Evolutionary conservation across 306 rosid genomes (phyloP), one percentile per base, ranked within the genome.

Genomic region (Prunus mira): DNA sequence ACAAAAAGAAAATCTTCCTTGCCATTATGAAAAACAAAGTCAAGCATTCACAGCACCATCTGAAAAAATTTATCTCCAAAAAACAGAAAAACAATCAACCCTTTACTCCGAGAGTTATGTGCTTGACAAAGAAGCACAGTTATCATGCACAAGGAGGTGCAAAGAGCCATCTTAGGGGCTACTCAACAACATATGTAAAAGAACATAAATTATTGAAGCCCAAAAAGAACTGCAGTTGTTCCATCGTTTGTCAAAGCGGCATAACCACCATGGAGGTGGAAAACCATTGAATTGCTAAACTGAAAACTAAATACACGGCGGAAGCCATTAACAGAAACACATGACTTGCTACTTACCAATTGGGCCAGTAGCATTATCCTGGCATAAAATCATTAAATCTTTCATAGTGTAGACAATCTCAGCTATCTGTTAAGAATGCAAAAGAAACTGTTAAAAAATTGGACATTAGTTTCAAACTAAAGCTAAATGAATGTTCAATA

Each of bases 331-430:
- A 72, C 73, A 24, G 47, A 54, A 51, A 57, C 50, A 25, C 34
- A 38, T 52, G 66, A 71, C 24, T 65, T 13, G n/a, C 20, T 12
- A 67, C 82, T 18, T 83, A 86, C 89, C 87, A 69, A 83, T 77
- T 56, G 89, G 87, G 34, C 87, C 79, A 4, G 50, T 28, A 38
- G 55, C 72, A 46, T 75, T 81, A 69, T 57, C 60, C 64, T 22
- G 63, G 65, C 80, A 80, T 78, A 78, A 78, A 56, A 74, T 80
- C 77, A 80, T 80, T 62, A 86, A 69, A 69, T 80, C 85, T 80
- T 81, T 83, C 85, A 81, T 78, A 60, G 63, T 75, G 22, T 81
- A 49, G 67, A 78, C 81, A 41, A 81, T 74, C 76, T 83, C 87
- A 27, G 84, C 84, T n/a, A 86, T 72, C 87, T 81, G 83, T 54